Evolutionary conservation across 177 flowering plant species (phyloP), one percentile per base, ranked within the genome.

Genomic region (Vitis hybrid): DNA sequence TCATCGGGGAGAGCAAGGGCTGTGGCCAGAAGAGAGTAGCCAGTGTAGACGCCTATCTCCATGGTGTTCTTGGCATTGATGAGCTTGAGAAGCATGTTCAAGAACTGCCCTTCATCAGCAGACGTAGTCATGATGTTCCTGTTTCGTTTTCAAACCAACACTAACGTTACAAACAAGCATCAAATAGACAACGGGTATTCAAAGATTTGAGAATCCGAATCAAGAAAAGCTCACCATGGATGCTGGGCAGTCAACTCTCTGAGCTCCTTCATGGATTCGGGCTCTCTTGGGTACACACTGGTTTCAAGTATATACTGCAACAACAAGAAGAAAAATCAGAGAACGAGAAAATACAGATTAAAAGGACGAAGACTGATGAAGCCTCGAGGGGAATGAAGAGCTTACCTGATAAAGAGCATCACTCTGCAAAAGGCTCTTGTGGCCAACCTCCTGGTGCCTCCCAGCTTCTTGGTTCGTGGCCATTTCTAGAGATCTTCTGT

Each of bases 11-110:
- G 74, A 45, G 89, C 86, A 14, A 84, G 85, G 62, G 89, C 87
- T 0, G 89, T 86, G 76, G 87, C 86, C 19, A 86, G 79, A 59
- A 86, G 89, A 52, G 89, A 86, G 70, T 82, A 86, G 49, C 87
- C 89, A 14, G 87, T 86, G 81, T 78, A 86, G 64, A 86, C 89
- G 7, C 89, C 89, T 15, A 86, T 86, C 70, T 86, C 89, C 84
- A 86, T 82, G 19, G 89, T 86, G 81, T 84, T 86, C 82, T 86
- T 86, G 70, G 89, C 87, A 57, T 84, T 86, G 72, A 86, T 78
- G 61, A 84, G 86, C 76, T 83, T 83, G 11, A 86, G 70, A 11
- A 86, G 82, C 85, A 86, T 75, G 80, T 68, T 78, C 77, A 86
- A 64, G 74, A 86, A 86, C 67, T 86, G 89, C 1, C 87, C 87